These are phyloP conservation scores for Curvularia spicifera DNA, from an alignment of 2,329 filamentous ascomycete genomes.

Conservation along the genomic window DNA sequence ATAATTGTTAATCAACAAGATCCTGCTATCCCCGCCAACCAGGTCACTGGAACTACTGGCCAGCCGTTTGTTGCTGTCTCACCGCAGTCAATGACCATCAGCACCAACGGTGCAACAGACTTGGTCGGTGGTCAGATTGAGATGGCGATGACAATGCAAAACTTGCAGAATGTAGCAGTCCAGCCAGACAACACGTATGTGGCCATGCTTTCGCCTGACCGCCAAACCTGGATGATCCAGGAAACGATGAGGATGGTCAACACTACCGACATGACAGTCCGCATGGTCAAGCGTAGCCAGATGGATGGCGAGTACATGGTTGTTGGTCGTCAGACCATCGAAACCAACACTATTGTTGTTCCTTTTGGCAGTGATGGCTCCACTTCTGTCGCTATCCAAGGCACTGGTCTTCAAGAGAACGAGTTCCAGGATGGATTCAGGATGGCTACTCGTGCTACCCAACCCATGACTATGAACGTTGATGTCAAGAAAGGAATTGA, in stretches of 20 bases:
- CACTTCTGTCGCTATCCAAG: conserved; percentile 40
- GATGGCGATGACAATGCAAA: conserved; percentile 42
- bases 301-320: conserved; percentile 50
- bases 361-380: conserved; percentile 39
- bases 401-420: conserved; percentile 48
- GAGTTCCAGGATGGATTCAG: conserved; percentile 50
- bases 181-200: conserved; percentile 48
- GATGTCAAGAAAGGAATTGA: conserved; percentile 46
- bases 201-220: conserved; percentile 46
- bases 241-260: conserved; percentile 48
- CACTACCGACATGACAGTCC: conserved; percentile 47
- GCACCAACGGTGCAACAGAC: conserved; percentile 46
- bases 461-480: conserved; percentile 47
- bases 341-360: conserved; percentile 44
- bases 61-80: conserved; percentile 47
- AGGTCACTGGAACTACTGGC: conserved; percentile 47
- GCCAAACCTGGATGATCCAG: conserved; percentile 49
- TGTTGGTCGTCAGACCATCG: conserved; percentile 47
- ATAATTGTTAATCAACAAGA: conserved; percentile 51
- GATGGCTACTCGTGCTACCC: conserved; percentile 45
- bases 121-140: conserved; percentile 47
- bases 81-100: conserved; percentile 44
- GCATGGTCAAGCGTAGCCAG: conserved; percentile 44
- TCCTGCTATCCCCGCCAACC: conserved; percentile 43
- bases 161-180: conserved; percentile 37